Evolutionary conservation across 768 basidiomycete species (phyloP), one percentile per base, ranked within the genome.

Genomic region (Boletus rubroflammeus): DNA sequence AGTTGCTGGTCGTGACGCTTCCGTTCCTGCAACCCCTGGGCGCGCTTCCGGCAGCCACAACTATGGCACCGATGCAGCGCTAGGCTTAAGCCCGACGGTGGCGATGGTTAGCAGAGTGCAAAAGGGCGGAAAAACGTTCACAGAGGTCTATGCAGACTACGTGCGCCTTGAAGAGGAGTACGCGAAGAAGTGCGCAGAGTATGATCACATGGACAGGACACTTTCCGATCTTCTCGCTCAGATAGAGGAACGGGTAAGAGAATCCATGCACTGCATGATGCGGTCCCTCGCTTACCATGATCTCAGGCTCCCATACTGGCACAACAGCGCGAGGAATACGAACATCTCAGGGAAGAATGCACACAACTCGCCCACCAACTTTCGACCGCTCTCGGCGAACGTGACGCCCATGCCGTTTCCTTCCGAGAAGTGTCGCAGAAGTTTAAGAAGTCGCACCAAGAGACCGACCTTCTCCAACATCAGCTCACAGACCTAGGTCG

Each of bases 101-200:
- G 86, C 88, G 5, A 84, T 96, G 75, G 92, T 87, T 7, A 85
- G 85, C 72, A 83, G 78, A 57, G 81, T 86, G 21, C 93, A 94
- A 73, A 84, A 82, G 68, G 81, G 77, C 26, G 92, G 90, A 28
- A 90, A 90, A 78, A 90, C 89, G 1, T 96, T 96, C 73, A 96
- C 96, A 0, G 90, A 97, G 64, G 86, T 98, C 21, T 98, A 97
- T 67, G 81, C 89, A 15, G 93, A 97, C 65, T 92, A 92, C 60
- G 85, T 96, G 34, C 81, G 83, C 50, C 79, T 95, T 38, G 88
- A 97, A 67, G 90, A 90, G 25, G 89, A 93, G 29, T 84, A 85
- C 51, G 80, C 82, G 19, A 80, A 77, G 68, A 91, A 93, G 70
- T 84, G 81, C 48, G 78, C 83, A 5, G 95, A 98, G 73, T 90